These are phyloP conservation scores for Scedosporium apiospermum DNA, from an alignment of 2,329 filamentous ascomycete genomes.

Conservation along the genomic window DNA sequence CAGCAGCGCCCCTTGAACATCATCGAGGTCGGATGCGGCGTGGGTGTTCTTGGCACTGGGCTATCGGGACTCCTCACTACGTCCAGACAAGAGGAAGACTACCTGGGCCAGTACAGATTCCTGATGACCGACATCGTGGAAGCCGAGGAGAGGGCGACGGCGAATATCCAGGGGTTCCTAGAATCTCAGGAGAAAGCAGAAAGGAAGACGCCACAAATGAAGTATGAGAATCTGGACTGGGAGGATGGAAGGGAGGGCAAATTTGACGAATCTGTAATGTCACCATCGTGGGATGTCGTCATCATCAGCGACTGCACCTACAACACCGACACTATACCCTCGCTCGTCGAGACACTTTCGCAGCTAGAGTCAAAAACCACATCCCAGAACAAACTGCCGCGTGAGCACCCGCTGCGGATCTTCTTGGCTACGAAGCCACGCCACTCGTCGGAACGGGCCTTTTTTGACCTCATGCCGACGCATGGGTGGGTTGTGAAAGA, in stretches of 20 bases:
- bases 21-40: conserved; percentile 47
- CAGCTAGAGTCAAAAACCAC: conserved; percentile 30
- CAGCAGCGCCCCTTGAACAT: conserved; percentile 25
- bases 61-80: conserved; percentile 25
- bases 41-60: conserved; percentile 45
- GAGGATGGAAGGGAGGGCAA: conserved; percentile 34
- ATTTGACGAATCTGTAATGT: conserved; percentile 31
- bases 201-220: conserved; percentile 17
- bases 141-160: conserved; percentile 36
- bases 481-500: conserved; percentile 35
- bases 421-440: conserved; percentile 47
- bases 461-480: conserved; percentile 37
- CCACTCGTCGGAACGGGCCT: conserved; percentile 39
- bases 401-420: conserved; percentile 25
- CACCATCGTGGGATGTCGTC: conserved; percentile 39
- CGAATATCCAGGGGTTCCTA: conserved; percentile 32
- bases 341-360: conserved; percentile 42
- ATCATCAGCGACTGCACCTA: conserved; percentile 53
- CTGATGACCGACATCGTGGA: conserved; percentile 47
- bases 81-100: conserved; percentile 7
- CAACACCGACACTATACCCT: conserved; percentile 45
- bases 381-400: background rate
- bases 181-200: background rate
- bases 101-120: conserved; percentile 20
- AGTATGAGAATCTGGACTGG: conserved; percentile 50